Evolutionary conservation across 2,329 filamentous ascomycete species (phyloP).

Genomic region (Ophiostoma montium): DNA sequence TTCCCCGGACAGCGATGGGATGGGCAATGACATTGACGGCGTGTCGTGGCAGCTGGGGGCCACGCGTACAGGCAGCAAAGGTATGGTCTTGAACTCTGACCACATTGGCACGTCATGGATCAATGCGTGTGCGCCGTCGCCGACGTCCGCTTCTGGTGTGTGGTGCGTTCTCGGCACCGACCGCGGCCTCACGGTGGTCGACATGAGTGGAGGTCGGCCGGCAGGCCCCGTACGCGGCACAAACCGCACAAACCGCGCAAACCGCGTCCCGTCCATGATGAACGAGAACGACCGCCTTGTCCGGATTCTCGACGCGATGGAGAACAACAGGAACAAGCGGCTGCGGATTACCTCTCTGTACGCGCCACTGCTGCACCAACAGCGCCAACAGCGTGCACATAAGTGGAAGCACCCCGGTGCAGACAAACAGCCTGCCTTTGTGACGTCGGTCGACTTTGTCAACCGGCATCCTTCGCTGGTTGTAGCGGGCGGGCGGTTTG

Average conservation of each 20-base stretch:
- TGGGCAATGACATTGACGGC: background rate
- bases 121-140: background rate
- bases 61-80: background rate
- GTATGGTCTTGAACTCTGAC: too few relatives aligned
- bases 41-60: background rate
- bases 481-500: conserved; percentile 34
- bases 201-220: background rate
- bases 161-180: background rate
- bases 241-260: too few relatives aligned
- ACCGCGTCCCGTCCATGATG: too few relatives aligned
- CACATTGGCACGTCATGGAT: background rate
- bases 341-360: background rate
- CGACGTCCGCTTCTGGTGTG: background rate
- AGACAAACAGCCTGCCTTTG: background rate
- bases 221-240: too few relatives aligned
- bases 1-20: background rate
- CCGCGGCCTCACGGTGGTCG: background rate
- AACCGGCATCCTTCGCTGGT: conserved; percentile 27
- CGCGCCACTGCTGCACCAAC: background rate
- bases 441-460: conserved; percentile 10
- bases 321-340: background rate
- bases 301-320: too few relatives aligned
- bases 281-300: too few relatives aligned
- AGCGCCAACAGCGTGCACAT: too few relatives aligned
- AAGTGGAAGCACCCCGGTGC: background rate